phyloP scores from a whole-genome alignment of 179 eudicot species.

The Silene coronaria region DNA sequence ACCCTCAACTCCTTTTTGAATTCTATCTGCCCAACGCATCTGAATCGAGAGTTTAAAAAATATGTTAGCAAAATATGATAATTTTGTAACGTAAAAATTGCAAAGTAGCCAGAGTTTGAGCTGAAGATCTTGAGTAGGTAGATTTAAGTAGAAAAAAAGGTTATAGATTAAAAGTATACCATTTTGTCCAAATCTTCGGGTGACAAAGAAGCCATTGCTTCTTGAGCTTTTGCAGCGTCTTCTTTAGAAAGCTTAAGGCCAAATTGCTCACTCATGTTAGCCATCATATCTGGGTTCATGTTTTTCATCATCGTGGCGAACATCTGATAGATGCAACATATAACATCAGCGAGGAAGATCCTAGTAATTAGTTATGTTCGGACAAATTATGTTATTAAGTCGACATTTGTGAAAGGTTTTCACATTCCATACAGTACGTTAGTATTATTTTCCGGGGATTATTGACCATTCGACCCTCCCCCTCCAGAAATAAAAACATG shows the following conservation, averaged over 20 bases:
- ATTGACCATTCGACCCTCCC: not conserved
- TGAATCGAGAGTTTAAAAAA: constrained; percentile 26
- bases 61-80: not conserved
- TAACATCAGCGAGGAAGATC: not conserved
- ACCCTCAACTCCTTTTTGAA: constrained; percentile 71
- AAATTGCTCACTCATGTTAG: constrained; percentile 94
- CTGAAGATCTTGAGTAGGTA: not conserved
- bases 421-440: not conserved
- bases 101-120: not conserved
- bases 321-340: constrained; percentile 53
- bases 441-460: not conserved
- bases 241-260: constrained; percentile 85
- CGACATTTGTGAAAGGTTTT: not conserved
- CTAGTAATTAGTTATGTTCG: not conserved
- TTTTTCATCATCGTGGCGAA: constrained; percentile 86
- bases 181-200: constrained; percentile 82
- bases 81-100: too few species aligned
- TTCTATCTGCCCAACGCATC: constrained; percentile 93
- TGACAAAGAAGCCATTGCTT: constrained; percentile 89
- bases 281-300: constrained; percentile 98
- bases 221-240: constrained; percentile 94
- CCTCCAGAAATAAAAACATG: not conserved
- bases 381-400: not conserved
- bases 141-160: not conserved
- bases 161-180: constrained; percentile 48